Evolutionary conservation across 495 filamentous ascomycete species (phyloP).

Genomic region (Penicillium pancosmium): DNA sequence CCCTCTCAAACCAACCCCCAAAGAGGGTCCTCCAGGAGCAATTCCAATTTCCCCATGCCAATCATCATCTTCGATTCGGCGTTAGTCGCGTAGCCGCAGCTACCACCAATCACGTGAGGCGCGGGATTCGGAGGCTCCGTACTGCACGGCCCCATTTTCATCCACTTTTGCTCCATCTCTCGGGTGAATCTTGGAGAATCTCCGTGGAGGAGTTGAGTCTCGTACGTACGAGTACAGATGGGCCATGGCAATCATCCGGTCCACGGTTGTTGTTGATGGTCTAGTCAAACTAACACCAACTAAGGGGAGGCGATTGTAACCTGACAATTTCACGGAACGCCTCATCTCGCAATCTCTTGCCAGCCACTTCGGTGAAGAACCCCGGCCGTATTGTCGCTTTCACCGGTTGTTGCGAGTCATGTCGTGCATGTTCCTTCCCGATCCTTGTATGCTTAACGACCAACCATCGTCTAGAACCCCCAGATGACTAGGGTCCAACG

Average conservation of each 20-base stretch:
- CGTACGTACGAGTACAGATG: too few relatives aligned
- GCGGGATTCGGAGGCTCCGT: neutral
- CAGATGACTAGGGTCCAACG: slow-evolving; percentile 12
- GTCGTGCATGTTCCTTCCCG: slow-evolving; percentile 25
- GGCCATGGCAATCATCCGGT: neutral
- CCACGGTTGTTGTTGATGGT: neutral
- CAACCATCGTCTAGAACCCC: slow-evolving; percentile 12
- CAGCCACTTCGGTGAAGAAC: slow-evolving; percentile 2
- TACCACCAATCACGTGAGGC: slow-evolving; percentile 22
- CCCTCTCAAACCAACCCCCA: slow-evolving; percentile 4
- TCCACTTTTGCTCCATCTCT: slow-evolving; percentile 1
- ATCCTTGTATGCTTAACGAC: slow-evolving; percentile 18
- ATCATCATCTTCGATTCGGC: slow-evolving; percentile 15
- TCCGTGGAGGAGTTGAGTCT: neutral
- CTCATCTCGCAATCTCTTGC: neutral
- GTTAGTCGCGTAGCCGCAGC: slow-evolving; percentile 35
- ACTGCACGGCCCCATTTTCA: neutral
- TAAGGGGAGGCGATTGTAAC: neutral
- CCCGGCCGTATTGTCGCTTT: slow-evolving; percentile 18
- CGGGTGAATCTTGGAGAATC: neutral
- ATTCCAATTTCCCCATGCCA: slow-evolving; percentile 18
- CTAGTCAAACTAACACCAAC: neutral
- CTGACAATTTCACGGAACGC: slow-evolving; percentile 1
- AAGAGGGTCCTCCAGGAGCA: neutral
- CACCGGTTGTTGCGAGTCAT: slow-evolving; percentile 28